These are phyloP conservation scores for Schizothecium vesticola DNA, from an alignment of 495 filamentous ascomycete genomes.

Conservation along the genomic window DNA sequence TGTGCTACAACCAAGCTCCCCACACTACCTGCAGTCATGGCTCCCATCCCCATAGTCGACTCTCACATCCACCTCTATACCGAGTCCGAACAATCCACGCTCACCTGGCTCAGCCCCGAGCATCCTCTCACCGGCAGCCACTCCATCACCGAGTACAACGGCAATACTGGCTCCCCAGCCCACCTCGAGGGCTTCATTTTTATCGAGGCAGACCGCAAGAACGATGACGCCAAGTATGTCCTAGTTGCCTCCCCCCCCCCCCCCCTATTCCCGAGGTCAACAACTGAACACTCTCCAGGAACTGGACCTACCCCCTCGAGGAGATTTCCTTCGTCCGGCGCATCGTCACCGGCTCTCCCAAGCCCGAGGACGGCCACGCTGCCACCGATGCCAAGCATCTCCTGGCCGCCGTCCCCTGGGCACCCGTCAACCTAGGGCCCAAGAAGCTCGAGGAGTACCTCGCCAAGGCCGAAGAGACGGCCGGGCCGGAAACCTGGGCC, in stretches of 20 bases:
- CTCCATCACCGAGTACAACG: constrained; percentile 55
- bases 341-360: constrained; percentile 55
- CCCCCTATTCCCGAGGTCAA: not conserved
- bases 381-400: constrained; percentile 48
- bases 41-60: constrained; percentile 56
- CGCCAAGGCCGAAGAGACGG: constrained; percentile 42
- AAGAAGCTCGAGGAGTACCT: constrained; percentile 49
- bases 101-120: constrained; percentile 59
- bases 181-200: constrained; percentile 66
- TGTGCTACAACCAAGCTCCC: not conserved
- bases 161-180: constrained; percentile 28
- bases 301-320: constrained; percentile 52
- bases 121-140: constrained; percentile 55
- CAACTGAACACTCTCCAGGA: constrained; percentile 5
- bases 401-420: constrained; percentile 72
- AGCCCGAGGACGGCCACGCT: constrained; percentile 54
- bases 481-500: constrained; percentile 39
- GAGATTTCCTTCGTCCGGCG: constrained; percentile 64
- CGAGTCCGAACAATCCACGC: constrained; percentile 52
- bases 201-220: constrained; percentile 72
- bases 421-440: constrained; percentile 61
- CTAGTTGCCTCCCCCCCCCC: too few relatives aligned
- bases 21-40: not conserved
- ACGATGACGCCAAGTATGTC: constrained; percentile 40
- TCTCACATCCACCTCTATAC: constrained; percentile 86